These are phyloP conservation scores for Forsythia suspensa DNA, from an alignment of 257 asterid species.

Conservation along the genomic window DNA sequence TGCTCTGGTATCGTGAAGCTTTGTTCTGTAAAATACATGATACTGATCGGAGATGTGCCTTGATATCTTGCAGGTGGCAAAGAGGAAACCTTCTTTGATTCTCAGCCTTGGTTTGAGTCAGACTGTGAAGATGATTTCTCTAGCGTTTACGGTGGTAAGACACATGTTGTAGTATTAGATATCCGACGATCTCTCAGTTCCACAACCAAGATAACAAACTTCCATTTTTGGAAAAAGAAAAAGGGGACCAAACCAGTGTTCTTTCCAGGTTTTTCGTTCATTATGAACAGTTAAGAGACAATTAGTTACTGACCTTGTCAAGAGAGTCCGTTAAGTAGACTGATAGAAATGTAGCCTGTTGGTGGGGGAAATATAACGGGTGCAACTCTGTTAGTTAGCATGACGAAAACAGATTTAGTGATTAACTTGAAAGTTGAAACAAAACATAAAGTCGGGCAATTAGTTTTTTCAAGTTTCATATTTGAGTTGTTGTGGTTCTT, in stretches of 20 bases:
- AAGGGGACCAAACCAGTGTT: not conserved
- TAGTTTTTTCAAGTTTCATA: not conserved
- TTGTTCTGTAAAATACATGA: not conserved
- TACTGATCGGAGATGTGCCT: not conserved
- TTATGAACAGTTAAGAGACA: not conserved
- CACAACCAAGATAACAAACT: not conserved
- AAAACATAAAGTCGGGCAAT: not conserved
- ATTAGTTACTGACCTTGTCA: not conserved
- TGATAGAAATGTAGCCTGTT: not conserved
- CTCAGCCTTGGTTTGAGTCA: conserved; percentile 46
- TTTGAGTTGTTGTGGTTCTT: not conserved
- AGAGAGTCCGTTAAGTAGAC: not conserved
- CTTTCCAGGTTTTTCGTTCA: not conserved
- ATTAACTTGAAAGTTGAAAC: not conserved
- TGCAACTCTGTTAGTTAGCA: not conserved
- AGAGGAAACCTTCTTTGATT: conserved; percentile 43
- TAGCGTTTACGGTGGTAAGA: conserved; percentile 51
- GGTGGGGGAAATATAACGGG: not conserved
- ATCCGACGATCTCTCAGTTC: not conserved
- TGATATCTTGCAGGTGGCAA: conserved; percentile 39
- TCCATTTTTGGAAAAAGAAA: not conserved
- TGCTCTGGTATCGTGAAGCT: not conserved
- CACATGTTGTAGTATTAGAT: not conserved
- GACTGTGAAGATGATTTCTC: conserved; percentile 52
- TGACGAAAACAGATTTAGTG: not conserved